Conservation (phyloP, 2,329 filamentous ascomycete genomes). For the Penicillium hesseltinei region DNA sequence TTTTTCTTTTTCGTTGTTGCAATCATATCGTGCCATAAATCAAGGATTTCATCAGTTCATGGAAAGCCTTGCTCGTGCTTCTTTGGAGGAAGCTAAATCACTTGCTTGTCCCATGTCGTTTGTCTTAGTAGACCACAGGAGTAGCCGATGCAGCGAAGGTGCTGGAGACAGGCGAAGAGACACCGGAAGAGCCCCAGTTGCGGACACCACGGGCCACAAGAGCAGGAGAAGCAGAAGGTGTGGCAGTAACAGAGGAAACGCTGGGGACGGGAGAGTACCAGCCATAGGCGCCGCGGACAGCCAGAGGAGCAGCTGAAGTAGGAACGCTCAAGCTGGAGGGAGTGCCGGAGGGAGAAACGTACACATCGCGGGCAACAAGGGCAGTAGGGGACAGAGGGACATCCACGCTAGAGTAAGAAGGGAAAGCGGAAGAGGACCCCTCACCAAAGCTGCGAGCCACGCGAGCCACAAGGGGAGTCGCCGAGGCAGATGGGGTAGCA, state of each 20-base stretch:
- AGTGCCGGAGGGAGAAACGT: background rate
- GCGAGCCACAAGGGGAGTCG: background rate
- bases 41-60: slow-evolving; percentile 10
- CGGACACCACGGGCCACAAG: slow-evolving; percentile 8
- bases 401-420: background rate
- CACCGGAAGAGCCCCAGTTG: slow-evolving; percentile 6
- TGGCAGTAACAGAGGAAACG: background rate
- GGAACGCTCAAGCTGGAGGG: background rate
- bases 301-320: slow-evolving; percentile 7
- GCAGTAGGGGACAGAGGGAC: background rate
- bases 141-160: slow-evolving; percentile 9
- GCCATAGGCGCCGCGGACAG: slow-evolving; percentile 4
- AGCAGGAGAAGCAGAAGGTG: slow-evolving; percentile 4
- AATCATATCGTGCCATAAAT: slow-evolving; percentile 11
- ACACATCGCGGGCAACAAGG: background rate
- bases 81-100: background rate
- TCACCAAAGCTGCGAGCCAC: background rate
- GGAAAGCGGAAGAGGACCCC: background rate
- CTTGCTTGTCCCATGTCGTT: background rate
- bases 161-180: slow-evolving; percentile 16
- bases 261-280: slow-evolving; percentile 2
- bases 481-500: background rate
- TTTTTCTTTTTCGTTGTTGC: slow-evolving; percentile 2
- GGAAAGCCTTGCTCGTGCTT: background rate
- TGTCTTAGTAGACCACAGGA: slow-evolving; percentile 16